phyloP scores from a whole-genome alignment of 2,329 filamentous ascomycete genomes.

The Ceratocystis papillata region DNA sequence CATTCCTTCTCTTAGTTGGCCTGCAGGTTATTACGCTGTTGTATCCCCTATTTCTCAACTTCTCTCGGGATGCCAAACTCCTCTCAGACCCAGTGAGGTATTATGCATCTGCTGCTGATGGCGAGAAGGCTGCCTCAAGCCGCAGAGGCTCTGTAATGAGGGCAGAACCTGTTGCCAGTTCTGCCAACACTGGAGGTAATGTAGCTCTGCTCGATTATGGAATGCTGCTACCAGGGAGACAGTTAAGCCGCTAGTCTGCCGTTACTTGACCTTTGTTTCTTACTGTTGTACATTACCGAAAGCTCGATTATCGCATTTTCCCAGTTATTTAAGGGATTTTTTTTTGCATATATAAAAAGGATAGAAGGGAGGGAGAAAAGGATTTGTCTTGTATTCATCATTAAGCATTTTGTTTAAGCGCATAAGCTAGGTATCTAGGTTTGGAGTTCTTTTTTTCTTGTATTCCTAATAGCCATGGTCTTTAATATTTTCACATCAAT shows the following conservation, averaged over 20 bases:
- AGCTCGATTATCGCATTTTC: background rate
- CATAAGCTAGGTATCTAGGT: background rate
- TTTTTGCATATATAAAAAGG: too few relatives aligned
- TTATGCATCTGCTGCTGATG: background rate
- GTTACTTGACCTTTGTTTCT: background rate
- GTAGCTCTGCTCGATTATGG: background rate
- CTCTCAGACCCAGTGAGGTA: constrained; percentile 33
- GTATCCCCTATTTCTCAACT: constrained; percentile 42
- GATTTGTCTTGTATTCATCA: too few relatives aligned
- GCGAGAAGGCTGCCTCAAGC: background rate
- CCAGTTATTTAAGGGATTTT: too few relatives aligned
- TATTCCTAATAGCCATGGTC: background rate
- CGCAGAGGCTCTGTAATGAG: background rate
- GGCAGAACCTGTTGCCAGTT: background rate
- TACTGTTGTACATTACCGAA: background rate
- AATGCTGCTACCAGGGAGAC: background rate
- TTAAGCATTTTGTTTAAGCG: too few relatives aligned
- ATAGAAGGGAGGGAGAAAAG: too few relatives aligned
- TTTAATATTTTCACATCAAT: constrained; percentile 18
- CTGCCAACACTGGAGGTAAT: background rate
- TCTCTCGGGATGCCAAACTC: constrained; percentile 38
- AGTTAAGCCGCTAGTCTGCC: background rate
- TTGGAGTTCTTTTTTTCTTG: too few relatives aligned
- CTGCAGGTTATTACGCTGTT: constrained; percentile 38
- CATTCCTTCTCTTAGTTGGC: constrained; percentile 52